Percentiles rank a stretch among this genome's conserved stretches.
These are phyloP conservation scores for Schizophyllum amplum DNA, from an alignment of 1,284 basidiomycete genomes.

Conservation along the genomic window DNA sequence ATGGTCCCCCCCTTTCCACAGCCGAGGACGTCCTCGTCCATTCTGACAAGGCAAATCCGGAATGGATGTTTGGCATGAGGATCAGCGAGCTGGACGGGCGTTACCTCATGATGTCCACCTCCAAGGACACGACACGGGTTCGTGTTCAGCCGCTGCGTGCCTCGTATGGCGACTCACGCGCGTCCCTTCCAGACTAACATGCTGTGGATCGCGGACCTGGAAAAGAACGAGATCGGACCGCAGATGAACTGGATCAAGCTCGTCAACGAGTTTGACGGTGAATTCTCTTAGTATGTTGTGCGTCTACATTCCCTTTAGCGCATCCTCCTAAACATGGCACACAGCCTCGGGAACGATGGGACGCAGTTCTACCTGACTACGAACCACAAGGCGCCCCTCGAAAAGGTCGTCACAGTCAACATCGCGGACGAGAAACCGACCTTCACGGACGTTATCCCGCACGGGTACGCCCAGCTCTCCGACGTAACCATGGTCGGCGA, in stretches of 20 bases:
- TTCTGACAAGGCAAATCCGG: conserved; percentile 54
- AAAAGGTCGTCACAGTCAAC: conserved; percentile 65
- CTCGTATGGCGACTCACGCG: conserved; percentile 3
- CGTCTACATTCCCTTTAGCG: not conserved
- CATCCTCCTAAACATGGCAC: conserved; percentile 5
- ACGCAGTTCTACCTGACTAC: conserved; percentile 58
- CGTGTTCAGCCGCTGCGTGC: conserved; percentile 12
- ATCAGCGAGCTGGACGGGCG: conserved; percentile 55
- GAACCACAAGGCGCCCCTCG: conserved; percentile 56
- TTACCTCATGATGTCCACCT: conserved; percentile 51
- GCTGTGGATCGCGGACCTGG: conserved; percentile 67
- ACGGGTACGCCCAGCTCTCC: conserved; percentile 58
- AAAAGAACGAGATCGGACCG: conserved; percentile 46
- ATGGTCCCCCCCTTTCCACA: conserved; percentile 19
- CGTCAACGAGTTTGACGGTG: conserved; percentile 53
- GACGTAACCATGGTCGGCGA: conserved; percentile 46
- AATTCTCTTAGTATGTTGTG: conserved; percentile 51
- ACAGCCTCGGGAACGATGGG: conserved; percentile 63
- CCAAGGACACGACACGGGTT: conserved; percentile 61
- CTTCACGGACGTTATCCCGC: conserved; percentile 62
- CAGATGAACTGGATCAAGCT: conserved; percentile 68
- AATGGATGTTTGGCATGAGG: conserved; percentile 56
- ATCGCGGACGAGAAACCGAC: conserved; percentile 40
- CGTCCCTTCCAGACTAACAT: conserved; percentile 53
- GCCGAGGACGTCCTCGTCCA: conserved; percentile 63